Base-by-base conservation (phyloP, 108 stramenopile genomes). In the Fragilaria radians region DNA sequence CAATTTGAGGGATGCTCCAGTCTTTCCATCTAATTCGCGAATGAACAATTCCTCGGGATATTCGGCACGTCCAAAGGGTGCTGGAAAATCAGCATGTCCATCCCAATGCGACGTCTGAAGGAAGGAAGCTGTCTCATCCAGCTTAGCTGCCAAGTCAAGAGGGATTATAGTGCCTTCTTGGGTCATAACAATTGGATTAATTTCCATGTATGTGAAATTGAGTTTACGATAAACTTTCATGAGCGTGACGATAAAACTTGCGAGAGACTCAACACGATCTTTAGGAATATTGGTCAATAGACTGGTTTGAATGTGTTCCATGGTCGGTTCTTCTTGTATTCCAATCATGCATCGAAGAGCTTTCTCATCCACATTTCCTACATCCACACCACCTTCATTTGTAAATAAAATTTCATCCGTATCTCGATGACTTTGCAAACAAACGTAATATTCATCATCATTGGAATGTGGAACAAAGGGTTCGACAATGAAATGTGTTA, bases 331-430 rank as follows among this genome's bases (percentile, higher is more conserved):
- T 24, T 63, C 54, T 36, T 81, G 67, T 56, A 82, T 68, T 9
- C 32, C 28, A 28, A 92, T 67, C 50, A 78, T 55, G 5, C 85
- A 45, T 0, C 89, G 78, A 14, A 55, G 52, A 0, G 90, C 94
- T 72, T 95, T 95, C 54, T 73, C 46, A 65, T 95, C 94, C 4
- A 95, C 94, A 70, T 95, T 91, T 11, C 94, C 94, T 1, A 95
- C 83, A 70, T 95, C 91, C 0, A 95, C 94, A 45, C 94, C 94
- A 19, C 94, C 94, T 49, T 95, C 86, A 26, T 83, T 75, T 56
- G 68, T 74, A 63, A 93, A 95, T 11, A 95, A 71, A 28, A 95
- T 65, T 59, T 93, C 86, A 49, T 95, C 94, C 0, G 83, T 84
- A 24, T 77, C 71, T 11, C 89, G 79, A 55, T 83, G 66, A 62